Evolutionary conservation across 805 yeast genomes (phyloP), one percentile per base, ranked within the genome.

Genomic region (Cyberlindnera nakhonratchasimensis): DNA sequence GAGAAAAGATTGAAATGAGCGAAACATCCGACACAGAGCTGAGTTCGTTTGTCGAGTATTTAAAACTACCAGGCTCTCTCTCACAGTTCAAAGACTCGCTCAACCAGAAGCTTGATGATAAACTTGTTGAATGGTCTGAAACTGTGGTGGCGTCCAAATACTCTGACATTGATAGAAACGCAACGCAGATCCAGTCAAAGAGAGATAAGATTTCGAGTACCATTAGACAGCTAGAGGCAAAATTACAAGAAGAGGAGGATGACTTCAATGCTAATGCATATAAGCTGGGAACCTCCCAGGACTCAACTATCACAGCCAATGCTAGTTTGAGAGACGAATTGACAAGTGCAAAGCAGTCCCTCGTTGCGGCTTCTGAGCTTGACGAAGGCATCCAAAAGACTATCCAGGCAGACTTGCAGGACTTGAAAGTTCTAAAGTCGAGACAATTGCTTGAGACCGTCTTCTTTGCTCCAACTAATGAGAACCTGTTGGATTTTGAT

Each of bases 21-120:
- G 90, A 86, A 43, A 74, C 89, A 9, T 83, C 95, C 0, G 79
- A 87, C 54, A 85, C 86, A 60, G 93, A 90, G 57, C 71, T 84
- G 36, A 63, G 72, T 2, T 86, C 96, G 1, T 86, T 86, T 9
- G 70, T 89, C 44, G 98, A 89, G 54, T 88, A 76, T 52, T 73
- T 88, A 50, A 82, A 82, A 43, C 67, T 91, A 42, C 96, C 96
- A 2, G 71, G 70, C 33, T 74, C 86, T 3, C 62, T 86, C 26
- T 72, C 66, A 13, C 79, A 75, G 18, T 58, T 86, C 31, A 78
- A 76, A 47, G 52, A 51, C 37, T 57, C 38, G 16, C 51, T 37
- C 42, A 46, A 54, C 24, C 50, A 59, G 18, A 51, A 53, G 19
- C 57, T 63, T 51, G 65, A 56, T 45, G 64, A 59, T 30, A 65